phyloP scores from a whole-genome alignment of 352 stramenopile species.

The Globisporangium viniferum region DNA sequence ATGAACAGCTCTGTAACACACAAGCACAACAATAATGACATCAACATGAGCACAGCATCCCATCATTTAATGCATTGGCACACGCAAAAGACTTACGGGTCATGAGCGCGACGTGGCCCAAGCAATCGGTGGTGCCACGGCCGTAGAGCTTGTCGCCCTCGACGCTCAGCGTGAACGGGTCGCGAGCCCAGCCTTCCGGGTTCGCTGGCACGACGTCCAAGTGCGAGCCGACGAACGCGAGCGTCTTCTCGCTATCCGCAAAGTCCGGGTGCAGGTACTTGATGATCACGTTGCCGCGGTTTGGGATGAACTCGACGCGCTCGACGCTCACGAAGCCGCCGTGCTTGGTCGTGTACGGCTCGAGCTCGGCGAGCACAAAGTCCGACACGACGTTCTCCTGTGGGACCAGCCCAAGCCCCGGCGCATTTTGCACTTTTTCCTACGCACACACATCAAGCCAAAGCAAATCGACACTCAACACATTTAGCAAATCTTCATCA shows the following conservation, averaged over 20 bases:
- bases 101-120: conserved; percentile 91
- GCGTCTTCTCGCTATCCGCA: conserved; percentile 51
- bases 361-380: conserved; percentile 81
- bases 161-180: conserved; percentile 86
- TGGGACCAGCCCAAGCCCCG: conserved; percentile 65
- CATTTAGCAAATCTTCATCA: not conserved
- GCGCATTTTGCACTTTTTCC: conserved; percentile 72
- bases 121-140: conserved; percentile 91
- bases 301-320: conserved; percentile 79
- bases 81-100: conserved; percentile 35
- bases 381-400: conserved; percentile 87
- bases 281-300: conserved; percentile 91
- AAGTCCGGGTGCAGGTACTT: conserved; percentile 69
- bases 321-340: conserved; percentile 65
- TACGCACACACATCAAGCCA: conserved; percentile 10
- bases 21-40: not conserved
- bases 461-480: not conserved
- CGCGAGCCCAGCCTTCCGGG: conserved; percentile 83
- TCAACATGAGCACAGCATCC: not conserved
- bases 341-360: conserved; percentile 75
- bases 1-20: conserved; percentile 46
- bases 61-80: not conserved
- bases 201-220: conserved; percentile 93
- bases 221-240: conserved; percentile 88
- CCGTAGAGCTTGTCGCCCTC: conserved; percentile 92